A percentile compares a stretch with the other conserved stretches of the same genome.
Evolutionary conservation across 2,329 filamentous ascomycete genomes (phyloP).

Genomic region (Didymella arachidicola): DNA sequence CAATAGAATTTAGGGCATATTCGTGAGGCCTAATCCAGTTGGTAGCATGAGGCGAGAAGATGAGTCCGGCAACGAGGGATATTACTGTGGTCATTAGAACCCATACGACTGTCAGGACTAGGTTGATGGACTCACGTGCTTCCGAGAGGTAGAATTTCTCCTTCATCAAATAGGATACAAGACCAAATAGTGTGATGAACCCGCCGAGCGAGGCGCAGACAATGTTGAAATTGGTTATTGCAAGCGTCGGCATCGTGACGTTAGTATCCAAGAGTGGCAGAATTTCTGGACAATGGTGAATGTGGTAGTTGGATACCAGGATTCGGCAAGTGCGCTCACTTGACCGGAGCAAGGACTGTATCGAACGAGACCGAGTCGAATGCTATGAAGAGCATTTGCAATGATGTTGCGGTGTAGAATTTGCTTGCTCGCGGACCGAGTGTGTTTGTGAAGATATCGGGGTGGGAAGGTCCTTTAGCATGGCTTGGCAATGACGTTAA

Average conservation of each 20-base stretch:
- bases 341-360: slow-evolving; percentile 10
- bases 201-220: slow-evolving; percentile 81
- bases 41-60: slow-evolving; percentile 78
- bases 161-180: slow-evolving; percentile 89
- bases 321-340: slow-evolving; percentile 1
- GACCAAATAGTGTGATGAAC: slow-evolving; percentile 87
- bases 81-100: slow-evolving; percentile 68
- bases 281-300: background rate
- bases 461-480: background rate
- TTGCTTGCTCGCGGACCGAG: background rate
- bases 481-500: slow-evolving; percentile 17
- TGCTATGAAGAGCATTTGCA: slow-evolving; percentile 8
- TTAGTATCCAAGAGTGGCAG: background rate
- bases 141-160: slow-evolving; percentile 92
- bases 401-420: background rate
- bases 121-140: slow-evolving; percentile 69
- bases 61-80: slow-evolving; percentile 78
- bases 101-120: background rate
- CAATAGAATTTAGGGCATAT: slow-evolving; percentile 68
- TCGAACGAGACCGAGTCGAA: slow-evolving; percentile 2
- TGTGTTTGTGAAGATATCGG: background rate
- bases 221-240: slow-evolving; percentile 81
- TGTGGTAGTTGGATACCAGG: background rate
- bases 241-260: slow-evolving; percentile 66
- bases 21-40: slow-evolving; percentile 77